phyloP scores from a whole-genome alignment of 352 stramenopile species.

The Phytopythium oedochilum region DNA sequence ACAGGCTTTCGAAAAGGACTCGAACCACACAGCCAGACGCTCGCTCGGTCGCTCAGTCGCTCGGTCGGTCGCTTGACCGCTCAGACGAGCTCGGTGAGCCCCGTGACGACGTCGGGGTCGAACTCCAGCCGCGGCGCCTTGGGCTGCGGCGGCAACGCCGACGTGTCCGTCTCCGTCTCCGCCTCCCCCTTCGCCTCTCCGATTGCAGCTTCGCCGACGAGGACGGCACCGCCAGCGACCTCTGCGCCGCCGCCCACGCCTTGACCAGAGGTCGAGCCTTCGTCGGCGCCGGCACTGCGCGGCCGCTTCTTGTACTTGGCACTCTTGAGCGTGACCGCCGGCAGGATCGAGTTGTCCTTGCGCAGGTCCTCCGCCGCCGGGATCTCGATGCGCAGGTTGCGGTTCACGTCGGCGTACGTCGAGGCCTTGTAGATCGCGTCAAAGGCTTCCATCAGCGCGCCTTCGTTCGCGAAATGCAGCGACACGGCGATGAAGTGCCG shows the following conservation, averaged over 20 bases:
- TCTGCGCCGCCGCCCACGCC: neutral
- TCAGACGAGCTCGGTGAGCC: conserved; percentile 57
- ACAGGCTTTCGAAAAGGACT: neutral
- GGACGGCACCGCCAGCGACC: neutral
- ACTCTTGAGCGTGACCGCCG: conserved; percentile 36
- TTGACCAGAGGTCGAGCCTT: neutral
- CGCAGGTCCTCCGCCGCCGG: conserved; percentile 58
- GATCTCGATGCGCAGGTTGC: conserved; percentile 74
- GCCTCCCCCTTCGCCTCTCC: neutral
- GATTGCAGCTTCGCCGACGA: neutral
- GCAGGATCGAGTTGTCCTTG: conserved; percentile 64
- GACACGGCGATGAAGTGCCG: conserved; percentile 70
- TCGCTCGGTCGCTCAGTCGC: neutral
- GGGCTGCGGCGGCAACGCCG: conserved; percentile 12
- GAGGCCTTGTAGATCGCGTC: conserved; percentile 70
- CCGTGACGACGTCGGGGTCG: conserved; percentile 50
- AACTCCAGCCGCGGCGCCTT: conserved; percentile 62
- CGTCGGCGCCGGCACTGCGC: conserved; percentile 11
- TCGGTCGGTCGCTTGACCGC: neutral
- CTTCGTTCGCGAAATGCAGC: conserved; percentile 55
- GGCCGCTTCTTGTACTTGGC: conserved; percentile 62
- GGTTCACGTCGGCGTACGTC: conserved; percentile 50
- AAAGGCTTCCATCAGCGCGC: conserved; percentile 51
- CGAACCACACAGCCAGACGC: neutral
- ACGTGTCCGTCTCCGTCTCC: neutral